Evolutionary conservation across 768 basidiomycete species (phyloP), one percentile per base, ranked within the genome.

Genomic region (Phlebiopsis flavidoalba): DNA sequence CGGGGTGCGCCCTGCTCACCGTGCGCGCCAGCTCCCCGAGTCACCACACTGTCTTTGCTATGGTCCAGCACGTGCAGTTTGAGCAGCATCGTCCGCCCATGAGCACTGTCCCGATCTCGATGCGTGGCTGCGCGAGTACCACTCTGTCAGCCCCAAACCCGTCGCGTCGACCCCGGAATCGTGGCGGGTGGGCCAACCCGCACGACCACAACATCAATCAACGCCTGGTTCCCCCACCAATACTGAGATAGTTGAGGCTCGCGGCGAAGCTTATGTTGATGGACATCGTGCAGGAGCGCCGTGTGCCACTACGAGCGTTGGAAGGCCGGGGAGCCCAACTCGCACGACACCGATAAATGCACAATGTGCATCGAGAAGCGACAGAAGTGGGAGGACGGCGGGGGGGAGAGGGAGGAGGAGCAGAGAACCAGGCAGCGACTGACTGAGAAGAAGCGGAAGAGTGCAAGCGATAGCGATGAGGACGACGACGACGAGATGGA

Each of bases 41-140:
- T 26, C 55, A 33, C 62, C 65, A 26, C 71, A 88, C 35, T 76
- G n/a, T 75, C 63, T 65, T 67, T 45, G 62, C 60, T 14, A 69
- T 77, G 49, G 65, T 73, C 15, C 31, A 15, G 12, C 0, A 52
- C 63, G 2, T 62, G 61, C 46, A 51, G 57, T 19, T 58, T 65
- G 21, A 70, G 68, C 60, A 74, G 70, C 19, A 59, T 60, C 6
- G 52, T 45, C 72, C 74, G 0, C 68, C 60, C 22, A 67, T 83
- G 36, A 73, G 72, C 5, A 79, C 77, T 59, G 72, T 77, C 22
- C 86, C 86, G 4, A 64, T 88, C 40, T 87, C 80, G 67, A 76
- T 89, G 73, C 78, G 83, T n/a, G n/a, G 11, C 71, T 89, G 24
- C 71, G 74, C 47, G 88, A 90, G 67, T 82, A 81, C 54, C 75